Base-by-base conservation (phyloP, 306 rosid genomes). In the Luffa aegyptiaca region DNA sequence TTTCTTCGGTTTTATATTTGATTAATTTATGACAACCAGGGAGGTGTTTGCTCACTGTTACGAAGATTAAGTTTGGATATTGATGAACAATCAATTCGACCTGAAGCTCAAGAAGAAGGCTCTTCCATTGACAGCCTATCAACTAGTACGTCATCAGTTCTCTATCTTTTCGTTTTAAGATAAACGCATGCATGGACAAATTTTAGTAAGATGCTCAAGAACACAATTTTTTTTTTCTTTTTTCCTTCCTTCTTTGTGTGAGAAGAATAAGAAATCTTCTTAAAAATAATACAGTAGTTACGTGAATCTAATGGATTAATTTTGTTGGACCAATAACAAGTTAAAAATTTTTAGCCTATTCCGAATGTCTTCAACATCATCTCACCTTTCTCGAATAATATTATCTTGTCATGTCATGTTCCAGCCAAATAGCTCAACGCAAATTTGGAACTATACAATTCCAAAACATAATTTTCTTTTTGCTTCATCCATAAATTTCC, bases 31-130 rank as follows among this genome's bases (percentile, higher is more conserved):
- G 80, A 20, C 84, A 76, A 66, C 46, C 90, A 93, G 98, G 98
- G 98, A 80, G 91, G 96, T 44, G 90, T 78, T 75, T 88, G 86
- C 87, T 91, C 90, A 10, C 82, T 92, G 74, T 83, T 92, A 83
- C 92, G 85, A 87, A 93, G 91, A 88, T 77, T 92, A 45, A 81
- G 82, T 77, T 73, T 90, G 78, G 20, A 82, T 62, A 70, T 88
- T 16, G 86, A 89, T 69, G 79, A 86, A 83, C 92, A 86, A 86
- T 71, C 86, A 77, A 76, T 57, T 57, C 63, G 33, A 57, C 7
- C 63, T 18, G 63, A 57, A 18, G 33, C 10, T 57, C 63, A 57
- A 18, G 63, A 17, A 18, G 63, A 8, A 57, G 26, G 63, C 6
- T 57, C 33, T 81, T 45, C 78, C 8, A 57, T 8, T 7, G 85